Evolutionary conservation across 2,329 filamentous ascomycete genomes (phyloP).

Genomic region (Magnaporthiopsis incrustans): DNA sequence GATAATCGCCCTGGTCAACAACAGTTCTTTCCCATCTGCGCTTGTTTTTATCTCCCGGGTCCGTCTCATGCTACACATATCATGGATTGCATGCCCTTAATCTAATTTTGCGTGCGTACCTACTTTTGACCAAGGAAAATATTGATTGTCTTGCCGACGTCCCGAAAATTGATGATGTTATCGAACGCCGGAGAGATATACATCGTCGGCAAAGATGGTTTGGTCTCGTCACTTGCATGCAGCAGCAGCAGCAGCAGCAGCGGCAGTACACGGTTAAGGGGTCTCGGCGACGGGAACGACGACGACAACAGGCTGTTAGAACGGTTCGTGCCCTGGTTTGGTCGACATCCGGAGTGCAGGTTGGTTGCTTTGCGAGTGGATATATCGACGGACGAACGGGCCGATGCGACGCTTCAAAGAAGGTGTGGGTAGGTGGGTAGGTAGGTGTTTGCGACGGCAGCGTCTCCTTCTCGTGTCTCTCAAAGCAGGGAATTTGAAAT

Average conservation of each 20-base stretch:
- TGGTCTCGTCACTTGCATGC: neutral
- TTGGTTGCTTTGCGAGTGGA: neutral
- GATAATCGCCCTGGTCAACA: neutral
- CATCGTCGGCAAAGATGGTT: neutral
- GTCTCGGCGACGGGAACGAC: neutral
- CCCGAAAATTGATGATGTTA: conserved; percentile 66
- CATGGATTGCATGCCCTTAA: too few relatives aligned
- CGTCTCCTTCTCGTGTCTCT: neutral
- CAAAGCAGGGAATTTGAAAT: neutral
- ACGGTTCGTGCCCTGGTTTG: neutral
- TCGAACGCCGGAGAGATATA: conserved; percentile 29
- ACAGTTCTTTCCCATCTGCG: too few relatives aligned
- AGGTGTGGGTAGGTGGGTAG: neutral
- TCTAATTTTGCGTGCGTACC: conserved; percentile 19
- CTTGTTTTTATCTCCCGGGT: neutral
- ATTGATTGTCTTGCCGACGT: conserved; percentile 64
- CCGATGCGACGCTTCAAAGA: neutral
- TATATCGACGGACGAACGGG: neutral
- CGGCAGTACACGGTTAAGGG: neutral
- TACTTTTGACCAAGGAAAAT: conserved; percentile 46
- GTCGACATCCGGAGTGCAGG: neutral
- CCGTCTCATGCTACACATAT: too few relatives aligned
- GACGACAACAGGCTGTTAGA: neutral
- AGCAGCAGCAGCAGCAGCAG: too few relatives aligned
- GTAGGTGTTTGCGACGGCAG: neutral